A percentile compares a stretch with the other conserved stretches of the same genome.
Conservation (phyloP, 192 early-diverging fungal genomes). For the Umbelopsis sp. region DNA sequence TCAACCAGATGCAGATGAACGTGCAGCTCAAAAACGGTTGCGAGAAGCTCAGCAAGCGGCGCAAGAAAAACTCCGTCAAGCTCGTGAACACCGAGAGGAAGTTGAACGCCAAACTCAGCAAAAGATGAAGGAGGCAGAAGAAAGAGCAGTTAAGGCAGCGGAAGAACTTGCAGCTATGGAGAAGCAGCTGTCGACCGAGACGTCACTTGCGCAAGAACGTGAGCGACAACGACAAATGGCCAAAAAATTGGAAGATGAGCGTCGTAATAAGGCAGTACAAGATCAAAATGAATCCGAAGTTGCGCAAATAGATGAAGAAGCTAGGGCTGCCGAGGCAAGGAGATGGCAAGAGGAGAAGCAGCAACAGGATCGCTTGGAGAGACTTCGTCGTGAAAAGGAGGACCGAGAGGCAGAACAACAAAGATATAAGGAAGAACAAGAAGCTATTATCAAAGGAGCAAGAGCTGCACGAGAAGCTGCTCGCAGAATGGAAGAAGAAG, state of each 20-base stretch:
- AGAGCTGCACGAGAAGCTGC: slow-evolving; percentile 16
- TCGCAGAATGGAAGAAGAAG: background rate
- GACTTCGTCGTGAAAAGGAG: slow-evolving; percentile 21
- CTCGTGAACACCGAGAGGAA: slow-evolving; percentile 36
- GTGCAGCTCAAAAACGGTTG: slow-evolving; percentile 37
- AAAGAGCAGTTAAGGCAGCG: slow-evolving; percentile 44
- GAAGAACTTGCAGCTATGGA: slow-evolving; percentile 46
- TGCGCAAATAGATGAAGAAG: slow-evolving; percentile 42
- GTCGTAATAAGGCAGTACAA: slow-evolving; percentile 38
- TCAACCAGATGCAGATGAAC: slow-evolving; percentile 30
- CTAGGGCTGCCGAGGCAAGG: slow-evolving; percentile 20
- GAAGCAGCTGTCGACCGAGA: slow-evolving; percentile 42
- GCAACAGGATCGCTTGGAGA: slow-evolving; percentile 21
- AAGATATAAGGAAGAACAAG: background rate
- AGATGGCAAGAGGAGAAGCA: slow-evolving; percentile 36
- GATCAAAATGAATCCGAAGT: slow-evolving; percentile 37
- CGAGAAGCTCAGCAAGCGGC: slow-evolving; percentile 36
- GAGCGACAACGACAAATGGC: slow-evolving; percentile 46
- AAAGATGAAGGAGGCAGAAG: slow-evolving; percentile 39
- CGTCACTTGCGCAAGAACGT: slow-evolving; percentile 46
- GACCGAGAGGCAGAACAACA: slow-evolving; percentile 5
- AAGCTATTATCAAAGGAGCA: slow-evolving; percentile 8
- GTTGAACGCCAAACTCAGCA: slow-evolving; percentile 23
- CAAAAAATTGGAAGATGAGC: slow-evolving; percentile 43
- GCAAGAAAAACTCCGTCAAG: slow-evolving; percentile 40